A percentile compares a stretch with the other conserved stretches of the same genome.
These are phyloP conservation scores for Rehmannia glutinosa DNA, from an alignment of 257 asterid genomes.

Conservation along the genomic window DNA sequence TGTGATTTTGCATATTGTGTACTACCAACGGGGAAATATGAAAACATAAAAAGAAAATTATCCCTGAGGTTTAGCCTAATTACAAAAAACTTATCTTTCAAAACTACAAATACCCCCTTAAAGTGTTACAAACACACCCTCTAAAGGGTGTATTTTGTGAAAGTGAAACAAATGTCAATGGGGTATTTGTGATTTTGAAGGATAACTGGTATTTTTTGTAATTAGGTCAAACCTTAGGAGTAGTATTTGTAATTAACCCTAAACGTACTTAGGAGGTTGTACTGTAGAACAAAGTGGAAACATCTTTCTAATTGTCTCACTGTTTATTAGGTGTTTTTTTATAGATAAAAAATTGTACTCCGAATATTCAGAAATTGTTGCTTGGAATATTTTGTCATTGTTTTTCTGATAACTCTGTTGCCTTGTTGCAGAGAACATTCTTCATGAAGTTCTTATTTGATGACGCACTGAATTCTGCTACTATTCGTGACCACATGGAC, in stretches of 20 bases:
- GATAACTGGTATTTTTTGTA: background rate
- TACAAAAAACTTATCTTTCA: background rate
- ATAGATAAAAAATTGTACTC: no score
- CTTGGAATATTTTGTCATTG: conserved; percentile 8
- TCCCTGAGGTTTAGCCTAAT: background rate
- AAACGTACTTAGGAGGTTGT: background rate
- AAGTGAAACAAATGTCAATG: background rate
- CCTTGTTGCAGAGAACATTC: conserved; percentile 69
- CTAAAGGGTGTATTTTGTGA: background rate
- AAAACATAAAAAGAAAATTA: background rate
- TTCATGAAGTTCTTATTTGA: conserved; percentile 84
- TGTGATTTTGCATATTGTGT: conserved; percentile 7
- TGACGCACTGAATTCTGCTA: conserved; percentile 66
- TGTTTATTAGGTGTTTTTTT: no score
- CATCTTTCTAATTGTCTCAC: background rate
- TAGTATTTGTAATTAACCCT: background rate
- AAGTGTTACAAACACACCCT: background rate
- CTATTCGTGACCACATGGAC: conserved; percentile 70
- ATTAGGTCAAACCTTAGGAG: background rate
- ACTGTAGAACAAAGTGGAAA: background rate
- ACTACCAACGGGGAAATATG: background rate
- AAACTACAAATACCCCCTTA: background rate
- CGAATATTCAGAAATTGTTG: conserved; percentile 4
- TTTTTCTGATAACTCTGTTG: conserved; percentile 17
- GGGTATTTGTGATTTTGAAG: background rate